Evolutionary conservation across 2,329 filamentous ascomycete species (phyloP), one percentile per base, ranked within the genome.

Genomic region (Hansfordia pulvinata): DNA sequence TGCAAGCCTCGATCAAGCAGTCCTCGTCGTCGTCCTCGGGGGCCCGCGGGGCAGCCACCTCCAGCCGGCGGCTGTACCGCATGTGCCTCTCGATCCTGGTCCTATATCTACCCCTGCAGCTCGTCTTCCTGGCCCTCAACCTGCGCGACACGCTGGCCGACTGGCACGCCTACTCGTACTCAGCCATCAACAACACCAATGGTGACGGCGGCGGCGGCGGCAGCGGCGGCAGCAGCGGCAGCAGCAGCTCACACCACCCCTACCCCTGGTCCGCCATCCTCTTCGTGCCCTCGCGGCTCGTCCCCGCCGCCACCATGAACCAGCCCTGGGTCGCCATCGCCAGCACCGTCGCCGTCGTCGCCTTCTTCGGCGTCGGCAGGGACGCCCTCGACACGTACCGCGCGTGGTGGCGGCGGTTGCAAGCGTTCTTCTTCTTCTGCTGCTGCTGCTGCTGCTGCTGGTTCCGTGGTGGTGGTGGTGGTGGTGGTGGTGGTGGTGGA

Each of bases 281-380:
- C n/a, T 58, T 62, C 29, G 32, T 58, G 2, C 53, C 59, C 1
- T 60, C 56, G 15, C 49, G 47, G 31, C 27, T 49, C 10, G 36
- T 64, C 10, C 38, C 42, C 9, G 60, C 58, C 26, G 27, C 41
- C 2, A 39, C 50, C 25, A 36, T 65, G 37, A 63, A 65, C 36
- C 52, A 55, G 31, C 52, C 50, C 28, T 73, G 64, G 47, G 53
- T 70, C 12, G 35, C 55, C 13, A 60, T 67, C 28, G 26, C 64
- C 3, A 58, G 62, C 3, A 49, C 54, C 4, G 38, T 63, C 2
- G 52, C 59, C 24, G 53, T 71, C 25, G 62, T 70, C 21, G 21
- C 57, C 17, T 69, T 68, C 44, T 73, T 72, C 29, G 68, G 69
- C 23, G 58, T 58, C 31, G 68, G 62, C n/a, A 54, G 53, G 15